Percentiles rank a stretch among this genome's conserved stretches.
These are phyloP conservation scores for Ophiobolus disseminans DNA, from an alignment of 2,329 filamentous ascomycete genomes.

Conservation along the genomic window DNA sequence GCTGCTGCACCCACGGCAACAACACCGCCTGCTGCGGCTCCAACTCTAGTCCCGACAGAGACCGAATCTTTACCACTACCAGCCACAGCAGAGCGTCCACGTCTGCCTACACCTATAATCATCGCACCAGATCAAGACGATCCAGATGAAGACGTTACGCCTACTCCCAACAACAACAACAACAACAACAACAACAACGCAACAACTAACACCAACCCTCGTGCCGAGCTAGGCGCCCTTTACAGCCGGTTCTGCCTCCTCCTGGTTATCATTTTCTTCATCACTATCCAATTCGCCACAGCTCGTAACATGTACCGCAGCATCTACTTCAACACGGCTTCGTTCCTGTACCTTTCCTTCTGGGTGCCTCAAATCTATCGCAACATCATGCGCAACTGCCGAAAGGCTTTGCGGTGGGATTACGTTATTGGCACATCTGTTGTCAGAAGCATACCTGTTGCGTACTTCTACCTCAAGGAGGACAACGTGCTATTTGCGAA, in stretches of 20 bases:
- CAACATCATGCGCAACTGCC: slow-evolving; percentile 89
- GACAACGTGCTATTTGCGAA: slow-evolving; percentile 83
- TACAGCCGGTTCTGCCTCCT: slow-evolving; percentile 69
- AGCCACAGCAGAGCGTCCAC: slow-evolving; percentile 42
- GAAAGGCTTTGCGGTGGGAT: slow-evolving; percentile 87
- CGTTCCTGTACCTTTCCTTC: slow-evolving; percentile 82
- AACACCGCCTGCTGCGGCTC: slow-evolving; percentile 25
- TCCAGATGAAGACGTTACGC: slow-evolving; percentile 44
- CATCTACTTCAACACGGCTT: slow-evolving; percentile 67
- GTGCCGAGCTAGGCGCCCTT: slow-evolving; percentile 62
- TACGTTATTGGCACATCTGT: slow-evolving; percentile 86
- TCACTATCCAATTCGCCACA: slow-evolving; percentile 65
- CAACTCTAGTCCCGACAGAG: slow-evolving; percentile 24
- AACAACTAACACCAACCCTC: slow-evolving; percentile 36
- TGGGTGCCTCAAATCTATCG: slow-evolving; percentile 93
- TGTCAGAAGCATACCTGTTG: slow-evolving; percentile 78
- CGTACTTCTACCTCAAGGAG: slow-evolving; percentile 81
- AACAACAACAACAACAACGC: slow-evolving; percentile 34
- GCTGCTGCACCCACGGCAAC: slow-evolving; percentile 28
- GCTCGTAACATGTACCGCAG: slow-evolving; percentile 62
- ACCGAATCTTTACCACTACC: slow-evolving; percentile 18
- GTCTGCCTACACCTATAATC: slow-evolving; percentile 62
- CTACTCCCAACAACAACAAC: slow-evolving; percentile 30
- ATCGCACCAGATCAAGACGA: slow-evolving; percentile 66
- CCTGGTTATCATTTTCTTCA: slow-evolving; percentile 63